Evolutionary conservation across 78 protist genomes (phyloP), one percentile per base, ranked within the genome.

Genomic region (Guillardia theta): DNA sequence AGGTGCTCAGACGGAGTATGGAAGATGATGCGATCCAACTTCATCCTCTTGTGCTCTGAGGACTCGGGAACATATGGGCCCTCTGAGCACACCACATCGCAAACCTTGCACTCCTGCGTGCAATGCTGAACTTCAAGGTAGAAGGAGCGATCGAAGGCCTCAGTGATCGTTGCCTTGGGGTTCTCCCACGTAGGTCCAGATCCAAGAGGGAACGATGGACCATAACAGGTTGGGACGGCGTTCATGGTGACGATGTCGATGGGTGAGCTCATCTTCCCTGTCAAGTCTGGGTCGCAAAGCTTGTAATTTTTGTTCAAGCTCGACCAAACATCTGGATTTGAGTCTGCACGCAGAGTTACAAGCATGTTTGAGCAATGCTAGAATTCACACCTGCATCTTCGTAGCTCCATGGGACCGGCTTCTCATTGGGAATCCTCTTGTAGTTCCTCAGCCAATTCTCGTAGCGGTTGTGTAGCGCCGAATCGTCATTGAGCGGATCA

Each of bases 1-100:
- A 36, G n/a, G 83, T 70, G 83, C 83, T 70, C 83, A 6, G 83
- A 70, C 27, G 83, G 83, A 33, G 83, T 70, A 43, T 70, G 83
- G 83, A 70, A 70, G 6, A 70, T 6, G 41, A 70, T 24, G 45
- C 83, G 83, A 24, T 70, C 83, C 9, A 70, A 24, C 9, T 36
- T 43, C 1, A 24, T 43, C 10, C 46, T 24, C 83, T 4, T 4
- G 33, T 70, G 45, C 83, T 33, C 83, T 22, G 22, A 15, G 46
- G 83, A 22, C 33, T 33, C 41, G 36, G 9, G 10, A 24, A 70
- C 41, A 1, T 15, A 15, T 12, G 83, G 83, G 8, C 36, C 83
- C 45, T 33, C 41, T 2, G 33, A 24, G 83, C 83, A 70, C 36
- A 36, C 41, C 1, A 43, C 83, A 22, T 70, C 36, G 83, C 83